Base-by-base conservation (phyloP, 306 rosid genomes). In the Quercus berberidifolia region DNA sequence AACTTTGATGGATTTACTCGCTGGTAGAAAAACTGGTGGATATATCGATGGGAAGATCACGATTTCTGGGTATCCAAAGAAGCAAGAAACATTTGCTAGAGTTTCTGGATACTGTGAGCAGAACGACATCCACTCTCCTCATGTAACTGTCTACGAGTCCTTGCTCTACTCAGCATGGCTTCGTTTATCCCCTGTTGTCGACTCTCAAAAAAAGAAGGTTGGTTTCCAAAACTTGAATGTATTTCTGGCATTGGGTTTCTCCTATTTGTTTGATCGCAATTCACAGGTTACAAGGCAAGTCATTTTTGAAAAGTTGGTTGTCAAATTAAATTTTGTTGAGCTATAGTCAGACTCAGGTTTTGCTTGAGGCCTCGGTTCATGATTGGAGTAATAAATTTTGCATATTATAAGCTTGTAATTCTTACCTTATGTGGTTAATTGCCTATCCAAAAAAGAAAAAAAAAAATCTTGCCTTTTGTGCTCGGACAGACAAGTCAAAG, bases 21-120 rank as follows among this genome's bases (percentile, higher is more conserved):
- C 92, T 3, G 92, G 92, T 43, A 83, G 94, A 68, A 90, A 90
- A 82, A 91, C 91, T 5, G 83, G 92, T 60, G 95, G 95, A 11
- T 85, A 85, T 55, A 87, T 85, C 46, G 89, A 84, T 1, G 95
- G 95, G n/a, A 76, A 11, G 60, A 80, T 91, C 19, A 84, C 55
- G 46, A 59, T 91, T 65, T 87, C 91, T 10, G 92, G 95, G 17
- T 91, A 82, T 80, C 92, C 90, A 6, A 91, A 88, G 76, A 88
- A 79, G 38, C 92, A 88, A 81, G 91, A 87, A 74, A 91, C 95
- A 2, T 91, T 85, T 81, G 89, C 96, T 75, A 55, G 91, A 26
- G 65, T 86, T 38, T 69, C 89, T 35, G 94, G 94, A 67, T 90
- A 90, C 20, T 88, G 94, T 64, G 94, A 90, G 30, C 94, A 90